phyloP scores from a whole-genome alignment of 2,329 filamentous ascomycete genomes.

The Pseudocercospora crystallina region DNA sequence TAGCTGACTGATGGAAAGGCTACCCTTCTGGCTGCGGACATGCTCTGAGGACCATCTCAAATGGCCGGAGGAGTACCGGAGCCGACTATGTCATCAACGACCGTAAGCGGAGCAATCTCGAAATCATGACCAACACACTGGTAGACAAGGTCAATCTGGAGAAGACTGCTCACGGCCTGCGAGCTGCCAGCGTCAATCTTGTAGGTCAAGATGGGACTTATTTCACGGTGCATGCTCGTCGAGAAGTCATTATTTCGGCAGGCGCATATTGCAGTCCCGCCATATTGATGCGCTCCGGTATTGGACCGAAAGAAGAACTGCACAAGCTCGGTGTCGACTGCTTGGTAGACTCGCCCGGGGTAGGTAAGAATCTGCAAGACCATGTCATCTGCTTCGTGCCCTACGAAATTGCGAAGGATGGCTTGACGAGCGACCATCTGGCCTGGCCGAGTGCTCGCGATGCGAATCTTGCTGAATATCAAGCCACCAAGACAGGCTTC shows the following conservation, averaged over 20 bases:
- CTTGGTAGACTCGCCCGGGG: constrained; percentile 49
- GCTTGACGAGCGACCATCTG: constrained; percentile 55
- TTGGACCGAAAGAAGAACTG: constrained; percentile 47
- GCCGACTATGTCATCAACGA: constrained; percentile 53
- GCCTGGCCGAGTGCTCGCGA: constrained; percentile 52
- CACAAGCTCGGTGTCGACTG: constrained; percentile 44
- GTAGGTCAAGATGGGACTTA: constrained; percentile 39
- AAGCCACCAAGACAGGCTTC: constrained; percentile 57
- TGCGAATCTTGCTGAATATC: constrained; percentile 59
- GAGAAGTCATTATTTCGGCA: constrained; percentile 39
- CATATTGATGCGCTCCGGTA: constrained; percentile 55
- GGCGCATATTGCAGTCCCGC: constrained; percentile 54
- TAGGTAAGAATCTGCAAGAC: constrained; percentile 46
- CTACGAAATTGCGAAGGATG: constrained; percentile 43
- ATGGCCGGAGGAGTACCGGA: constrained; percentile 53
- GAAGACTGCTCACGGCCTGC: constrained; percentile 49
- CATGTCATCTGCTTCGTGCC: constrained; percentile 52
- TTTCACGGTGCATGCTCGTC: constrained; percentile 34
- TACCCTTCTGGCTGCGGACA: constrained; percentile 58
- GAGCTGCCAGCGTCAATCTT: constrained; percentile 44
- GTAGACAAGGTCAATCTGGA: constrained; percentile 66
- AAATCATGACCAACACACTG: constrained; percentile 34
- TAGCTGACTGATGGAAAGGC: too few species aligned
- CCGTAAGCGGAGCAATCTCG: constrained; percentile 46
- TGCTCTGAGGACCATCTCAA: constrained; percentile 51